A percentile compares a stretch with the other conserved stretches of the same genome.
phyloP scores from a whole-genome alignment of 2,329 filamentous ascomycete genomes.

The Stagonosporopsis vannaccii region DNA sequence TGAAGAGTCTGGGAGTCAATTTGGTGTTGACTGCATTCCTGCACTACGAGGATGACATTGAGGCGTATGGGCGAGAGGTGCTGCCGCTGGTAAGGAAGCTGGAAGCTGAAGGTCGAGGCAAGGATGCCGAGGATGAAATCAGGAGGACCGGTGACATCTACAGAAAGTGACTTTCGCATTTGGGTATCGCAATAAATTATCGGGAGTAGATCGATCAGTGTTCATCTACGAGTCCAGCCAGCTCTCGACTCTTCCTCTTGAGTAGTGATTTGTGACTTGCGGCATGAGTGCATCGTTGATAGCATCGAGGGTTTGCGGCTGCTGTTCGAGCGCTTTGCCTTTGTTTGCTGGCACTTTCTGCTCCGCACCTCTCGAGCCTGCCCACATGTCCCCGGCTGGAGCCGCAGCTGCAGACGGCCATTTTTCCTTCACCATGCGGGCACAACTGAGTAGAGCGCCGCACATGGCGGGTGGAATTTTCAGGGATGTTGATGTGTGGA shows the following conservation, averaged over 20 bases:
- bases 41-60: slow-evolving; percentile 62
- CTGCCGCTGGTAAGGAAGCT: slow-evolving; percentile 57
- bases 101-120: slow-evolving; percentile 58
- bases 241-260: slow-evolving; percentile 10
- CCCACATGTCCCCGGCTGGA: slow-evolving; percentile 18
- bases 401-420: slow-evolving; percentile 16
- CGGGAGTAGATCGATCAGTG: background rate
- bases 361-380: slow-evolving; percentile 10
- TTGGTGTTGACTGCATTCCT: slow-evolving; percentile 58
- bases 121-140: slow-evolving; percentile 57
- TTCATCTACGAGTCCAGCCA: slow-evolving; percentile 6
- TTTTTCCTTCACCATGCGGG: slow-evolving; percentile 13
- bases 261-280: slow-evolving; percentile 19
- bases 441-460: slow-evolving; percentile 7
- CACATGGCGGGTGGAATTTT: slow-evolving; percentile 6
- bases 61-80: slow-evolving; percentile 57
- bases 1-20: slow-evolving; percentile 56
- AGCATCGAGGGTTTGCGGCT: slow-evolving; percentile 2
- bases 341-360: slow-evolving; percentile 1
- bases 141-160: slow-evolving; percentile 59
- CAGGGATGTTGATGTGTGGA: background rate
- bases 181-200: background rate
- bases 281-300: slow-evolving; percentile 15
- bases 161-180: slow-evolving; percentile 22
- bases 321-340: background rate